phyloP scores from a whole-genome alignment of 345 rosid genomes.

The Laguncularia racemosa region DNA sequence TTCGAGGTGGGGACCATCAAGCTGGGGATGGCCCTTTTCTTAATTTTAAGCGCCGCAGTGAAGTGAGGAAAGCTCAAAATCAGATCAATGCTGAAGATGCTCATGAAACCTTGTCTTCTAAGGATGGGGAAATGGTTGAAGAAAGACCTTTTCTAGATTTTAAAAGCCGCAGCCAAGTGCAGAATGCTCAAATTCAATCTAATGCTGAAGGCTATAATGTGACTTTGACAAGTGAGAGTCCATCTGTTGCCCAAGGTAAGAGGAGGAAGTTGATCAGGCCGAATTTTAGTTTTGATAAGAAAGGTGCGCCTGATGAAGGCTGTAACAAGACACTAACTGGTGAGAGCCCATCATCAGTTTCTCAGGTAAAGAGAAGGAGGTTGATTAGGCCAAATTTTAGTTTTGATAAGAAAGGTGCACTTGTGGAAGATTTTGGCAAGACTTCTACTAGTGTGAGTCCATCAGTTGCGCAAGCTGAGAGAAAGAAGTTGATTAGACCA shows the following conservation, averaged over 20 bases:
- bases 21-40: constrained; percentile 25
- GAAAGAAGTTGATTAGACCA: too few relatives aligned
- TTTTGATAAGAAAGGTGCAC: background rate
- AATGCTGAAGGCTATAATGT: constrained; percentile 13
- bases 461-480: too few relatives aligned
- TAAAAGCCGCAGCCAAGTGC: too few relatives aligned
- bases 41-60: constrained; percentile 50
- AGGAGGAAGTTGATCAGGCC: constrained; percentile 55
- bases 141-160: too few relatives aligned
- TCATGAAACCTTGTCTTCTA: too few relatives aligned
- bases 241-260: constrained; percentile 14
- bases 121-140: too few relatives aligned
- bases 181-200: background rate
- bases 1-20: constrained; percentile 10
- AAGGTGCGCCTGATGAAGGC: background rate
- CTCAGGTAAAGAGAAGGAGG: background rate
- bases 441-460: too few relatives aligned
- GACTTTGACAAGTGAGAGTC: constrained; percentile 9
- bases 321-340: background rate
- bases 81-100: background rate
- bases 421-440: too few relatives aligned
- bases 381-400: background rate
- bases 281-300: constrained; percentile 12
- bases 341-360: background rate
- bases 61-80: constrained; percentile 12